Base-by-base conservation (phyloP, 2,329 filamentous ascomycete genomes). In the Colletotrichum orbiculare region DNA sequence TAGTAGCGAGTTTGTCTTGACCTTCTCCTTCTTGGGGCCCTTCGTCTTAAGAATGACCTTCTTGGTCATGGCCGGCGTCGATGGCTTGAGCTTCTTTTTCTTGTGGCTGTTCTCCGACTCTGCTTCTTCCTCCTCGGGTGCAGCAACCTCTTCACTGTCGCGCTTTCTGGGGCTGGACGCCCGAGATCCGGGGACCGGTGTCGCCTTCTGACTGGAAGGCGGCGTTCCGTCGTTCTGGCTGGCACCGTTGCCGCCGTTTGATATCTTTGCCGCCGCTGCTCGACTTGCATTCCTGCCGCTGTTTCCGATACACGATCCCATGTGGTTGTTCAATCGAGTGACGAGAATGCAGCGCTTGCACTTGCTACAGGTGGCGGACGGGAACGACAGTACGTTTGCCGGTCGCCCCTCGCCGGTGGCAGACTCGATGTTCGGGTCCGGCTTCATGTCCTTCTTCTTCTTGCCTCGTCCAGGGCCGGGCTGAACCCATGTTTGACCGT, bases 401-500 rank as follows among this genome's bases (percentile, higher is more conserved):
- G 87, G 86, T 17, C 85, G 80, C 65, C 87, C 83, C 66, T 87
- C 87, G 11, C 76, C 74, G 4, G 78, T 78, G 11, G 82, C 77
- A 15, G 81, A 81, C 66, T 85, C 84, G 69, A 79, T 74, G 49
- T 81, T 77, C 54, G 79, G 78, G 70, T 81, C 77, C 77, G 82
- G 87, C 80, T 87, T 88, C 80, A 89, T 88, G 75, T 89, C 91
- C 83, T 92, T 93, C 85, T 91, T 93, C 82, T 91, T 92, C 81
- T 91, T 92, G 66, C 91, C 91, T 66, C 90, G 85, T 12, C 88
- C 88, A 25, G 89, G 88, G 0, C 86, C 86, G 25, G 90, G 89
- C 15, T 88, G 89, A 12, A 92, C 89, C 85, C 92, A 94, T 35
- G 90, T 92, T 77, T 94, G 92, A 54, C 91, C 91, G 76, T 94